A percentile compares a stretch with the other conserved stretches of the same genome.
These are phyloP conservation scores for Acer negundo DNA, from an alignment of 345 rosid species.

Conservation along the genomic window DNA sequence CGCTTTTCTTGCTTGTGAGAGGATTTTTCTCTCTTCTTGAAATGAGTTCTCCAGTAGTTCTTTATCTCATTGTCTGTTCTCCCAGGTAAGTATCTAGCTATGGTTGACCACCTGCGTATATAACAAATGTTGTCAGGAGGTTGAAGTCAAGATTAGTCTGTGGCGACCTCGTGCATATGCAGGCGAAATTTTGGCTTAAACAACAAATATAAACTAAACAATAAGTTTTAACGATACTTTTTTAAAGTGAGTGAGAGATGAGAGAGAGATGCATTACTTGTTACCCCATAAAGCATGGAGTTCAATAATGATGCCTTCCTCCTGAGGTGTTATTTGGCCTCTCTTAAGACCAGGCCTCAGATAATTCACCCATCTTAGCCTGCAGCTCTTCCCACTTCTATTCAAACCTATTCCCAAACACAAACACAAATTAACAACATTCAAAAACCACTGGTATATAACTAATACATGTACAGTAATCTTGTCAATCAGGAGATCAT, in stretches of 20 bases:
- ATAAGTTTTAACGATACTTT: no score
- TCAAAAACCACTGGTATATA: no score
- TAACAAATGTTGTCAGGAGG: no score
- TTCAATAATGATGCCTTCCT: constrained; percentile 82
- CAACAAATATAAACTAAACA: no score
- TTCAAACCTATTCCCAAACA: constrained; percentile 50
- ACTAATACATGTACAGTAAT: no score
- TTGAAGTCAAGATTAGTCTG: no score
- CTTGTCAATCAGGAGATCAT: no score
- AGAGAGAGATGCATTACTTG: constrained; percentile 48
- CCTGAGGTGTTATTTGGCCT: constrained; percentile 80
- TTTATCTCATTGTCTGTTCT: constrained; percentile 96
- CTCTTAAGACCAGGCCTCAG: constrained; percentile 85
- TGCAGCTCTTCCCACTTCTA: constrained; percentile 85
- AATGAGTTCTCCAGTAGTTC: constrained; percentile 93
- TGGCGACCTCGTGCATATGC: no score
- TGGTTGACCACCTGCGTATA: constrained; percentile 76
- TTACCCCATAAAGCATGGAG: constrained; percentile 88
- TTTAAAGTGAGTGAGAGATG: not conserved
- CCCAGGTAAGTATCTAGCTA: constrained; percentile 88
- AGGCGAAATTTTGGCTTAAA: no score
- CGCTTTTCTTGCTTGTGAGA: constrained; percentile 34
- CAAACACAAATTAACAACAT: no score
- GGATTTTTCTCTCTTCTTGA: constrained; percentile 56
- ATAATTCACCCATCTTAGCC: constrained; percentile 95